These are phyloP conservation scores for Phytophthora rubi DNA, from an alignment of 352 stramenopile genomes.

Conservation along the genomic window DNA sequence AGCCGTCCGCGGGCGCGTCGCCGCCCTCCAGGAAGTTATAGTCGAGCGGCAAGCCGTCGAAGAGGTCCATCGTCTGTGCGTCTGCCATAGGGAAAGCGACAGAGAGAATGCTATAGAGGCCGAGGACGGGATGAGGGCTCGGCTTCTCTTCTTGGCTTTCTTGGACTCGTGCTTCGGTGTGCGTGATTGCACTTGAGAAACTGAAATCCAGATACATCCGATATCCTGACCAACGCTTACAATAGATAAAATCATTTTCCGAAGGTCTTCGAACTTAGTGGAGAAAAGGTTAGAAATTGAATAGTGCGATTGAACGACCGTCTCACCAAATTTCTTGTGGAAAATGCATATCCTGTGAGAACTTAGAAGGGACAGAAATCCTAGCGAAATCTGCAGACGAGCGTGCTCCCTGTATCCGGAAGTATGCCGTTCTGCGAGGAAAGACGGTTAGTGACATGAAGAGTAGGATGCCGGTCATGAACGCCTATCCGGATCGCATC, in stretches of 20 bases:
- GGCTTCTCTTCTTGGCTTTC: slow-evolving; percentile 20
- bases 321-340: background rate
- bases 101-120: slow-evolving; percentile 24
- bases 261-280: background rate
- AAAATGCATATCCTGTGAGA: background rate
- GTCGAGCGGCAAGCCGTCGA: slow-evolving; percentile 58
- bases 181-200: slow-evolving; percentile 4
- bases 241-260: background rate
- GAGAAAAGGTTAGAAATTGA: background rate
- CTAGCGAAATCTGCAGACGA: slow-evolving; percentile 2
- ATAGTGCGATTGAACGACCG: background rate
- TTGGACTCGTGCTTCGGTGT: slow-evolving; percentile 18
- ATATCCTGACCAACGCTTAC: background rate
- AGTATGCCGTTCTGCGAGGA: background rate
- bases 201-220: slow-evolving; percentile 10
- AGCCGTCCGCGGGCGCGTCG: slow-evolving; percentile 3
- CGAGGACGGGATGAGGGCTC: slow-evolving; percentile 2
- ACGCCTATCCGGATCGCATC: background rate
- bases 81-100: slow-evolving; percentile 42
- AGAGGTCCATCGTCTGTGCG: slow-evolving; percentile 49
- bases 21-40: slow-evolving; percentile 51
- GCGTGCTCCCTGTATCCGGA: background rate
- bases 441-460: background rate
- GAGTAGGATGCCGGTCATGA: background rate
- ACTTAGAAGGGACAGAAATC: background rate